Evolutionary conservation across 2,329 filamentous ascomycete species (phyloP).

Genomic region (Fusarium sp.): DNA sequence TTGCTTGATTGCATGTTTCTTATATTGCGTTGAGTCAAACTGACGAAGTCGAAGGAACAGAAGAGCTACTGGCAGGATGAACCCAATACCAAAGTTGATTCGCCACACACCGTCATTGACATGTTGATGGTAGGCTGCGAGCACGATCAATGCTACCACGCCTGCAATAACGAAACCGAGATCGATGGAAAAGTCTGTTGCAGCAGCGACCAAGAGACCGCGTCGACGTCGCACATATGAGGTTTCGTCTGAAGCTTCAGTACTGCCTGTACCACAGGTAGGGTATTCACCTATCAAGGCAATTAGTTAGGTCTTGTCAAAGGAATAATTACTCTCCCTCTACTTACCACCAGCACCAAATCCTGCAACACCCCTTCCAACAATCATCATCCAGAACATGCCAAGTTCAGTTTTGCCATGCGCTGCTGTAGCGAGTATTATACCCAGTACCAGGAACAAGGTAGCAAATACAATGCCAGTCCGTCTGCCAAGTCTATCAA

Average conservation of each 20-base stretch:
- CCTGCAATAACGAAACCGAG: background rate
- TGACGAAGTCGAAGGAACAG: background rate
- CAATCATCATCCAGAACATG: slow-evolving; percentile 5
- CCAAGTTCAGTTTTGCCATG: background rate
- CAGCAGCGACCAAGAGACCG: background rate
- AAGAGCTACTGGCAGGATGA: background rate
- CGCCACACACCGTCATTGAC: background rate
- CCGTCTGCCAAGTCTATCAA: background rate
- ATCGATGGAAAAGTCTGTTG: background rate
- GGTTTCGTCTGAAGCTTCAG: background rate
- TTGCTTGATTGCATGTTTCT: background rate
- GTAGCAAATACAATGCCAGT: background rate
- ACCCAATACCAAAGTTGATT: background rate
- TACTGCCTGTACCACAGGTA: background rate
- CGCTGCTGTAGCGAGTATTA: background rate
- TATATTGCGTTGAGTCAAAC: background rate
- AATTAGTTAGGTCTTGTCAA: background rate
- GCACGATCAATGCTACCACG: background rate
- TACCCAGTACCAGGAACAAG: background rate
- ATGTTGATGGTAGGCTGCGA: background rate
- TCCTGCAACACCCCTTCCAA: background rate
- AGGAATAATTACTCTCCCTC: no score
- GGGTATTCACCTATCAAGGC: background rate
- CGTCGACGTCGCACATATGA: background rate
- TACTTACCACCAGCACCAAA: slow-evolving; percentile 1